Evolutionary conservation across 306 rosid species (phyloP), one percentile per base, ranked within the genome.

Genomic region (Senna tora): DNA sequence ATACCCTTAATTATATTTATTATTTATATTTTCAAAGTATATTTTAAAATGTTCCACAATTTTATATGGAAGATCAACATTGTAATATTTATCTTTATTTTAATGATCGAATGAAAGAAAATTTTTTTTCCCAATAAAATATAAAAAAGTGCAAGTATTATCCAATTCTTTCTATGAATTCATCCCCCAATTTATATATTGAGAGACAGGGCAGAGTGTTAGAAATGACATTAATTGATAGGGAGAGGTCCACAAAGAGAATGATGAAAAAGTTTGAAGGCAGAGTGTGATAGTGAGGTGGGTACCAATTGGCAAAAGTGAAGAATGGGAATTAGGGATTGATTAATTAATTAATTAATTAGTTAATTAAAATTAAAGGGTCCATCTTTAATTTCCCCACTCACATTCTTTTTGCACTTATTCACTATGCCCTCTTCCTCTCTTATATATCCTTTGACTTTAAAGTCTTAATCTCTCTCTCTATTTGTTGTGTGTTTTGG

Each of bases 181-280:
- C 30, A 25, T 41, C 11, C 13, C 6, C 6, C 1, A 4, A 41
- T 41, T 6, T 41, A 41, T 41, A 41, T 7, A 41, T 41, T 25
- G 30, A 25, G 30, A 25, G 30, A 25, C 30, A 25, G 30, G 9
- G 13, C 46, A 41, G 39, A 36, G 8, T 36, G 8, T 36, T 7
- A 25, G 10, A 55, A 21, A 15, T 55, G 17, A 20, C 66, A 80
- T 50, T 52, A 66, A 54, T 33, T 13, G 42, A 61, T 15, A 41
- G 34, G 43, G 71, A 58, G 72, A 71, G 88, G 80, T 73, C 81
- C 84, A 59, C 73, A 71, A 13, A 87, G 49, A 69, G 82, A 82
- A 87, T 87, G 89, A 85, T 87, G 89, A 78, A 81, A 82, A 90
- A 65, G 64, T 59, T 84, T 82, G 89, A 89, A 82, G 71, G 51